Evolutionary conservation across 768 basidiomycete species (phyloP).

Genomic region (Tylopilus plumbeoviolaceoides): DNA sequence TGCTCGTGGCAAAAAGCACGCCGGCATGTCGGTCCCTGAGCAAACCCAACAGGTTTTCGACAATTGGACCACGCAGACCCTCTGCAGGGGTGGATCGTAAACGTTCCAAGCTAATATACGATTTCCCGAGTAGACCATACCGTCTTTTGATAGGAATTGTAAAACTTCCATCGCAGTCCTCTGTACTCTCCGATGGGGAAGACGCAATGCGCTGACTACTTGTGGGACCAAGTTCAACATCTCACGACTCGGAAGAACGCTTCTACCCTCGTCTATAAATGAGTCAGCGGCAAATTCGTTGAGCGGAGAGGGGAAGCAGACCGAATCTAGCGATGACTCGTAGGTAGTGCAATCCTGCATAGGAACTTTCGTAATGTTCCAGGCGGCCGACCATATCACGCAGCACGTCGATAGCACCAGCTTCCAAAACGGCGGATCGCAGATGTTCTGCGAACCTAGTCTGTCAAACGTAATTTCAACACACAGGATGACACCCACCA

Average conservation of each 20-base stretch:
- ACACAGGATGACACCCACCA: constrained; percentile 10
- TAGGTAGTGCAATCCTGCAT: constrained; percentile 24
- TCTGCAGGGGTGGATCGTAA: constrained; percentile 3
- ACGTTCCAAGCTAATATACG: background rate
- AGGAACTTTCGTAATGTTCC: constrained; percentile 2
- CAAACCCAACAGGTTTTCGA: constrained; percentile 11
- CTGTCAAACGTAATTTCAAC: background rate
- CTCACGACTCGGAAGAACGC: constrained; percentile 1
- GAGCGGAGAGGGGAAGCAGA: background rate
- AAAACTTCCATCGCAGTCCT: constrained; percentile 13
- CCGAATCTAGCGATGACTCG: constrained; percentile 18
- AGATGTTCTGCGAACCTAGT: constrained; percentile 9
- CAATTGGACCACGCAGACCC: constrained; percentile 4
- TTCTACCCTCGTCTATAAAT: constrained; percentile 5
- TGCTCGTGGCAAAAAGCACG: constrained; percentile 16
- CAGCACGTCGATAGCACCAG: constrained; percentile 11
- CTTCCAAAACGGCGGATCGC: constrained; percentile 12
- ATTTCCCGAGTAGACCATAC: background rate
- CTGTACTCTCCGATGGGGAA: constrained; percentile 16
- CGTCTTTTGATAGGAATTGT: constrained; percentile 11
- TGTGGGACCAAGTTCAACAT: constrained; percentile 4
- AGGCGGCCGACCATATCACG: constrained; percentile 13
- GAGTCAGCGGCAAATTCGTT: background rate
- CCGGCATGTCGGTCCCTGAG: constrained; percentile 16
- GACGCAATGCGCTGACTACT: constrained; percentile 14